Base-by-base conservation (phyloP, 805 yeast genomes). In the Metschnikowia matae region DNA sequence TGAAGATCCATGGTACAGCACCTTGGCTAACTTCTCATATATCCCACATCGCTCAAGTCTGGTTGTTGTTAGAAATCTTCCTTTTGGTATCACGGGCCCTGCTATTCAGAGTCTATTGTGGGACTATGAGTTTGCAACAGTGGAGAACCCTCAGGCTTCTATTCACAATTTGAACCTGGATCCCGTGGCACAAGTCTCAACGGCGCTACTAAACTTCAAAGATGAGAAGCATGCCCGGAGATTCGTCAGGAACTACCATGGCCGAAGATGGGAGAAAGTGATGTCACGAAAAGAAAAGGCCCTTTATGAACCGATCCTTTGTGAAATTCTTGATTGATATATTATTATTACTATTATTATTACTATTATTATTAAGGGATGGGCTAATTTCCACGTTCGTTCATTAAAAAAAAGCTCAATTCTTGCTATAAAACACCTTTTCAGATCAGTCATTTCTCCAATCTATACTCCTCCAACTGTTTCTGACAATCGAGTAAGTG, bases 381-480 rank as follows among this genome's bases (percentile, higher is more conserved):
- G 39, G 6, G 13, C 10, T 17, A 17, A 18, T 18, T 36, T 18
- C 26, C 23, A 20, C 26, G n/a, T 20, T 38, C 11, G 5, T 14
- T 20, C 26, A 20, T 36, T 13, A 13, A 13, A 33, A 33, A 37
- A 37, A 17, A 18, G 40, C 23, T 5, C 40, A 15, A 26, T 37
- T 37, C 14, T 13, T 18, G 18, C 21, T 18, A 13, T 18, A 18
- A 37, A 37, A 37, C 8, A 23, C 36, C 21, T 40, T 21, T 26
- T 29, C 18, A 11, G 7, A 13, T 49, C 34, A 54, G 35, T 59
- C 65, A 40, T 61, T 51, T 47, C 69, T 56, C 33, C 71, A 74
- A 20, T 74, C 80, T 52, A 82, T 71, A 8, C 32, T 44, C 17
- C 87, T 73, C 94, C 94, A 87, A 7, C 89, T 86, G 54, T 82